A percentile compares a stretch with the other conserved stretches of the same genome.
These are phyloP conservation scores for Eucalyptus polybractea DNA, from an alignment of 345 rosid species.

Conservation along the genomic window DNA sequence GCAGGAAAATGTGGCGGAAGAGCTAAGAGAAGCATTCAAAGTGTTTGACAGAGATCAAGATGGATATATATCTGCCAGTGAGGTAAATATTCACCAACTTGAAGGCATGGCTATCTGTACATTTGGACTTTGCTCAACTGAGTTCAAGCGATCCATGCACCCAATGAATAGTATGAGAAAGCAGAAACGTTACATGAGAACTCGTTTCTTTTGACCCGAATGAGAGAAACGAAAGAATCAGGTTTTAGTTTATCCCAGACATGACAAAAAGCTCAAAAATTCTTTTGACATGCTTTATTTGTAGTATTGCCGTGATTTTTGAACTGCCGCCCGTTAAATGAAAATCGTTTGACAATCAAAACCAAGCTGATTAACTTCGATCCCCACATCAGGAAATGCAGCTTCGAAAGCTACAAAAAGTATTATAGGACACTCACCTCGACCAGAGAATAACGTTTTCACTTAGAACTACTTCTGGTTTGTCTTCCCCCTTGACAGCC, in stretches of 20 bases:
- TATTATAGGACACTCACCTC: background rate
- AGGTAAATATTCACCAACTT: slow-evolving; percentile 12
- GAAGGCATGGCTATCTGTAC: background rate
- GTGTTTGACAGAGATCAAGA: slow-evolving; percentile 60
- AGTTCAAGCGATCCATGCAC: background rate
- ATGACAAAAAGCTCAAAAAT: background rate
- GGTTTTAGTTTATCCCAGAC: background rate
- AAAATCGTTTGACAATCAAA: background rate
- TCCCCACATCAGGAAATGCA: background rate
- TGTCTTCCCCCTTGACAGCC: background rate
- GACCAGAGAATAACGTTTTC: background rate
- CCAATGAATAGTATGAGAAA: background rate
- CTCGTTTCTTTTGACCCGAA: background rate
- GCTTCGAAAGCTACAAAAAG: background rate
- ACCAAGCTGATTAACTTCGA: background rate
- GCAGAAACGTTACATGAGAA: background rate
- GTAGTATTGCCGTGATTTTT: background rate
- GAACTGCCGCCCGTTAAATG: background rate
- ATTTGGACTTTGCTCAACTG: background rate
- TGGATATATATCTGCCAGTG: slow-evolving; percentile 43
- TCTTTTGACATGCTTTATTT: background rate
- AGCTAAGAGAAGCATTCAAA: slow-evolving; percentile 53
- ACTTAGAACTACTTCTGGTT: background rate
- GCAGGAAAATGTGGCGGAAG: slow-evolving; percentile 38
- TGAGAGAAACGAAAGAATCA: background rate